phyloP scores from a whole-genome alignment of 345 rosid species.

The sweet orange (Citrus sinensis) region DNA sequence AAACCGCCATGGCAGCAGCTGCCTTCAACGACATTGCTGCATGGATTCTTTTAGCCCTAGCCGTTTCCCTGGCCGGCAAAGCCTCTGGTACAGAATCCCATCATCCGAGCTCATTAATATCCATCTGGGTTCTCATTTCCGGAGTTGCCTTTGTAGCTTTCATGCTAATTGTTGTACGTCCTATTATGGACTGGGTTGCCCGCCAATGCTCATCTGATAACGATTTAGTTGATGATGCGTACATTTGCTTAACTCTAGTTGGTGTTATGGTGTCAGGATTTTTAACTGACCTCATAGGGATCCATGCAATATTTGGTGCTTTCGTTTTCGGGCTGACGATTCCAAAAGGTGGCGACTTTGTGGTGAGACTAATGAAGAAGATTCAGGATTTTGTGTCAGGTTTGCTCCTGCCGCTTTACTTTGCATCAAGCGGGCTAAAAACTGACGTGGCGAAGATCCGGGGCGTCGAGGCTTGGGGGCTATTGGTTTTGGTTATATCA shows the following conservation, averaged over 20 bases:
- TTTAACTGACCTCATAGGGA: conserved; percentile 69
- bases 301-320: conserved; percentile 82
- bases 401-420: conserved; percentile 79
- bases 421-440: conserved; percentile 84
- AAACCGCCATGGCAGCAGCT: conserved; percentile 90
- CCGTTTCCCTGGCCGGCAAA: conserved; percentile 69
- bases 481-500: conserved; percentile 59
- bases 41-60: conserved; percentile 76
- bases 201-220: conserved; percentile 53
- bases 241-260: conserved; percentile 63
- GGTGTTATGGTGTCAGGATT: conserved; percentile 82
- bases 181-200: conserved; percentile 67
- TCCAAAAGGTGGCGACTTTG: conserved; percentile 82
- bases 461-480: conserved; percentile 66
- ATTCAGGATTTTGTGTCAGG: conserved; percentile 85
- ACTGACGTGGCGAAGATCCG: conserved; percentile 61
- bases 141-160: conserved; percentile 62
- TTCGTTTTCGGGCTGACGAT: conserved; percentile 77
- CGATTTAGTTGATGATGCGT: conserved; percentile 54
- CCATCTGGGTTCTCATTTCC: conserved; percentile 69
- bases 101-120: conserved; percentile 54
- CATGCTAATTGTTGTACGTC: conserved; percentile 60
- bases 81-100: conserved; percentile 30
- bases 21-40: conserved; percentile 89
- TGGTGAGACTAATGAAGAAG: conserved; percentile 63